Base-by-base conservation (phyloP, 2,329 filamentous ascomycete species). In the Corynespora cassiicola region DNA sequence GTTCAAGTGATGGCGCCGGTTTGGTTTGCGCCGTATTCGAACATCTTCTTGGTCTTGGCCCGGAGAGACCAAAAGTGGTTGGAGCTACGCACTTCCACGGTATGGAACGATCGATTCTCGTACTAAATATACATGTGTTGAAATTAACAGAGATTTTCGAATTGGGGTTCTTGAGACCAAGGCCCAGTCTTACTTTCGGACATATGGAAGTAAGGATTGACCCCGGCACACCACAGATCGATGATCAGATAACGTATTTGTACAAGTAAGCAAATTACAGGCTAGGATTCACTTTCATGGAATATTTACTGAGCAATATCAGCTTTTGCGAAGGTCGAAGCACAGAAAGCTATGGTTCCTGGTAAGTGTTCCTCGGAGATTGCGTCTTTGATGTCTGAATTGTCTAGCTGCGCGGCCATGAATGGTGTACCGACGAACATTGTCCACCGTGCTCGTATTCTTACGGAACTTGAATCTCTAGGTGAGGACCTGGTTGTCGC, bases 331-430 rank as follows among this genome's bases (percentile, higher is more conserved):
- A 74, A 2, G 91, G 91, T 1, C 78, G 85, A 39, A 92, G 85
- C 53, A 82, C 75, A 6, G 86, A 87, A 10, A 96, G 90, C 60
- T 95, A 95, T 58, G 94, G 94, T 1, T 88, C 85, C 18, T 79
- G 81, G 67, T 80, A 65, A 39, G 65, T 47, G 5, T 12, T 6
- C 7, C 14, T 2, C 3, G n/a, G 27, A 20, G 25, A 7, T 9
- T 11, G 11, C 7, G 6, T 23, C 15, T 12, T 26, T 52, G 23
- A 53, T 27, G 21, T 22, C 6, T 7, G n/a, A n/a, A n/a, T n/a
- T n/a, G n/a, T 18, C 30, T 43, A 81, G 76, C 36, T 97, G 94
- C 61, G 94, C 94, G 18, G 84, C 84, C 3, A 80, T 95, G 66
- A 96, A 95, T 56, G 91, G 91, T 1, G 83, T 99, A 10, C 85